These are phyloP conservation scores for Macrolepiota dolichaula DNA, from an alignment of 768 basidiomycete genomes.

Conservation along the genomic window DNA sequence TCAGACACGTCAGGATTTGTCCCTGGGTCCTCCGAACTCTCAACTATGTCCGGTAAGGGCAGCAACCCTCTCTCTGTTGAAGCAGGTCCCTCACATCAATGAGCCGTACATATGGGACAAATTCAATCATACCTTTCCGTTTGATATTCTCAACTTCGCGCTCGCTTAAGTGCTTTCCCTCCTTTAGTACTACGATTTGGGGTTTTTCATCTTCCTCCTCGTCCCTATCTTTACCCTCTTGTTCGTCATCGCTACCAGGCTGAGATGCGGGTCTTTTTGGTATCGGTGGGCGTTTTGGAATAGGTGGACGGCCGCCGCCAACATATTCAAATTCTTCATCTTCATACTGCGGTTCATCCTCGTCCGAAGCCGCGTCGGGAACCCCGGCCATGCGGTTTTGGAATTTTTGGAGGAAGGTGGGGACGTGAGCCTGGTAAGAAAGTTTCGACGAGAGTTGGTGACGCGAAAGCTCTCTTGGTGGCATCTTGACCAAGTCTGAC, in stretches of 20 bases:
- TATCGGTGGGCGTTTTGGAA: conserved; percentile 69
- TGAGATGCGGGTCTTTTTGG: conserved; percentile 66
- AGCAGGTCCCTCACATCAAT: not conserved
- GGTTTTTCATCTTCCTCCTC: conserved; percentile 77
- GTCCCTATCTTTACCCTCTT: conserved; percentile 40
- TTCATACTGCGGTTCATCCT: conserved; percentile 31
- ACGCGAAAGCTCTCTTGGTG: conserved; percentile 62
- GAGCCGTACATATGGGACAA: not conserved
- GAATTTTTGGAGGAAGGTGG: conserved; percentile 63
- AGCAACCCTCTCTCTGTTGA: conserved; percentile 57
- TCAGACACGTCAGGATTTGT: conserved; percentile 20
- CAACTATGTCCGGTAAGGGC: conserved; percentile 41
- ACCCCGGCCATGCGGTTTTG: conserved; percentile 60
- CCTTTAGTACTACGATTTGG: conserved; percentile 83
- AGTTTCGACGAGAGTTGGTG: conserved; percentile 72
- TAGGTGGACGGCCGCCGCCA: conserved; percentile 69
- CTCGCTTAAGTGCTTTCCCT: conserved; percentile 83
- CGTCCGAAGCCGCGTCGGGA: conserved; percentile 43
- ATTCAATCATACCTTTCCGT: conserved; percentile 54
- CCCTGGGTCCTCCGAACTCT: conserved; percentile 14
- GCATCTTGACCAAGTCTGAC: conserved; percentile 23
- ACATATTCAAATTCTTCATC: conserved; percentile 58
- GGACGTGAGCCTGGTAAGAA: conserved; percentile 56
- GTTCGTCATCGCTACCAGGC: conserved; percentile 54
- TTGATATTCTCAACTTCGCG: conserved; percentile 75